Evolutionary conservation across 1,139 yeast genomes (phyloP).

Genomic region (Hyphopichia fennica): DNA sequence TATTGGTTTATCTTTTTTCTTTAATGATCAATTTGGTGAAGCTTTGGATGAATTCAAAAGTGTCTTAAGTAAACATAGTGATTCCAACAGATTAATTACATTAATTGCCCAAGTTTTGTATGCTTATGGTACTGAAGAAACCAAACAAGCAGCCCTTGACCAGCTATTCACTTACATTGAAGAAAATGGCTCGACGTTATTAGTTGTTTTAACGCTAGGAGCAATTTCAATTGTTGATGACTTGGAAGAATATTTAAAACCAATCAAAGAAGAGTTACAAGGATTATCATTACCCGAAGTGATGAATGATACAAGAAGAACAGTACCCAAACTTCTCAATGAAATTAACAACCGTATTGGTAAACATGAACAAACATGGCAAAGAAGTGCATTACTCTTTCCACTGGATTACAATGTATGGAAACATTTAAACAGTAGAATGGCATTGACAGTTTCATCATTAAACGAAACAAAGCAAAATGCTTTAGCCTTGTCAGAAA

Average conservation of each 20-base stretch:
- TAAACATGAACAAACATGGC: conserved; percentile 47
- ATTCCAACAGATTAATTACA: conserved; percentile 62
- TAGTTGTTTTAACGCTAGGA: conserved; percentile 72
- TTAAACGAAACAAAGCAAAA: conserved; percentile 52
- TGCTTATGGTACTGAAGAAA: conserved; percentile 70
- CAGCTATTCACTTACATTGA: conserved; percentile 66
- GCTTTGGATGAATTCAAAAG: conserved; percentile 67
- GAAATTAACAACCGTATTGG: conserved; percentile 42
- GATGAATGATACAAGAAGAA: conserved; percentile 49
- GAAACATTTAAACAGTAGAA: conserved; percentile 54
- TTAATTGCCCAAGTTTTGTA: conserved; percentile 77
- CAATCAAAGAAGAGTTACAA: conserved; percentile 67
- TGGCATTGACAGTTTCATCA: conserved; percentile 48
- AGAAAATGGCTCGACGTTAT: conserved; percentile 60
- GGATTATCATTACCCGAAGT: conserved; percentile 49
- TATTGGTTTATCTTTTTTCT: conserved; percentile 69
- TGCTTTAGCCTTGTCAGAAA: conserved; percentile 52
- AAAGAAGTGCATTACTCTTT: conserved; percentile 67
- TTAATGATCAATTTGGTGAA: conserved; percentile 56
- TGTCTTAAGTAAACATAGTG: conserved; percentile 48
- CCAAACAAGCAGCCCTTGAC: conserved; percentile 78
- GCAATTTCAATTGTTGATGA: conserved; percentile 73
- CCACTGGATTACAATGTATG: conserved; percentile 72
- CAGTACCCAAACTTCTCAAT: conserved; percentile 61
- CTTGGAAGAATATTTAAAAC: conserved; percentile 57